Evolutionary conservation across 148 eudicot species (phyloP), one percentile per base, ranked within the genome.

Genomic region (Drosera capensis): DNA sequence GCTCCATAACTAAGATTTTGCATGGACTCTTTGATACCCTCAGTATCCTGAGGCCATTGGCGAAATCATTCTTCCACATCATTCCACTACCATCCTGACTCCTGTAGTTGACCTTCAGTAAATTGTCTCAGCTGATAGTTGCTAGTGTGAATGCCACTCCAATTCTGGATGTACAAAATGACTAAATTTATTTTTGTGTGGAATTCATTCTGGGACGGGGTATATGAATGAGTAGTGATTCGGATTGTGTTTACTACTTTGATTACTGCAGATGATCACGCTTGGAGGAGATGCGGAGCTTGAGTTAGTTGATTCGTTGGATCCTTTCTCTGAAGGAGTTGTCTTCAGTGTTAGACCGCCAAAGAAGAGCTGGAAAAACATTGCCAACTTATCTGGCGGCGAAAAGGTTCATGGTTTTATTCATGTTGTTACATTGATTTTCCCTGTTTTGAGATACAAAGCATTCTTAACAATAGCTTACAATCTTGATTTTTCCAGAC

Each of bases 251-350:
- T 34, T 11, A 11, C 38, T 34, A 15, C 44, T 15, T 58, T 30
- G n/a, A n/a, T 23, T 63, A 23, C 38, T 51, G 38, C 75, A 92
- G 99, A 92, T 85, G 99, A 92, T 92, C 46, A 92, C 99, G 2
- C 95, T 85, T 50, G 99, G 95, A 42, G 95, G 95, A 35, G 99
- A 92, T 61, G 99, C 99, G 20, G 95, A 92, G 61, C 86, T 92
- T 29, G 99, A 92, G 60, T 58, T 92, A 44, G 94, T 92, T n/a
- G 99, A 85, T 54, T 92, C 99, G 30, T 56, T 92, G 62, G 99
- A 92, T 76, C 99, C 99, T 35, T 92, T 85, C 55, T 81, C 99
- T 25, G 95, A 92, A 64, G 99, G 99, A 39, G 94, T 92, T 46
- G 99, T 92, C 45, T 92, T 92, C 56, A 92, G 99, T 51, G 99